Evolutionary conservation across 495 filamentous ascomycete species (phyloP).

Genomic region (Talaromyces adpressus): DNA sequence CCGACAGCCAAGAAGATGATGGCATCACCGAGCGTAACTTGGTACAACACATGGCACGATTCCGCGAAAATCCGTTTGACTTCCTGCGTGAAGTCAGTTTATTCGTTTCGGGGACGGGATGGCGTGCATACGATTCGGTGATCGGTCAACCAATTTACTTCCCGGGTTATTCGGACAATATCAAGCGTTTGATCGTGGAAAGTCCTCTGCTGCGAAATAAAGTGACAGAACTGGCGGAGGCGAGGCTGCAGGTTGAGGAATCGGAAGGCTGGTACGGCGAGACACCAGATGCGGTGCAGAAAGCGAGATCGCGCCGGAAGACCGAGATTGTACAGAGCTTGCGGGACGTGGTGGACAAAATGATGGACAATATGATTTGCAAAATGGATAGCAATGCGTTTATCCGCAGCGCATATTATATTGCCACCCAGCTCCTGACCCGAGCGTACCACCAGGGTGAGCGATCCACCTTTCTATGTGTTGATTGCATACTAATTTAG

Average conservation of each 20-base stretch:
- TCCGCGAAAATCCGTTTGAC: slow-evolving; percentile 62
- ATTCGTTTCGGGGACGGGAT: slow-evolving; percentile 84
- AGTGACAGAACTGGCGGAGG: slow-evolving; percentile 69
- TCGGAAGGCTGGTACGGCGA: slow-evolving; percentile 60
- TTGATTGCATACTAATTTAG: slow-evolving; percentile 1
- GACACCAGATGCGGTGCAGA: slow-evolving; percentile 31
- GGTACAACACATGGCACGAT: slow-evolving; percentile 75
- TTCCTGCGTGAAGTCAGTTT: slow-evolving; percentile 90
- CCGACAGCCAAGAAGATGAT: slow-evolving; percentile 30
- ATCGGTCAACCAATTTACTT: slow-evolving; percentile 94
- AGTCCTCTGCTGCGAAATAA: slow-evolving; percentile 66
- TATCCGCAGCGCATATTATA: slow-evolving; percentile 85
- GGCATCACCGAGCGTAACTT: slow-evolving; percentile 59
- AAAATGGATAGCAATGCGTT: slow-evolving; percentile 96
- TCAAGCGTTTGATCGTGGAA: slow-evolving; percentile 69
- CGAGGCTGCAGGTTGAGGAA: slow-evolving; percentile 66
- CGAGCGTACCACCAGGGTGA: slow-evolving; percentile 89
- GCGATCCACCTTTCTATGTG: slow-evolving; percentile 3
- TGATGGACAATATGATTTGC: slow-evolving; percentile 95
- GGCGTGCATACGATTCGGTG: slow-evolving; percentile 86
- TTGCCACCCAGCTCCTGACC: slow-evolving; percentile 79
- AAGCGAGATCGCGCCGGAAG: slow-evolving; percentile 48
- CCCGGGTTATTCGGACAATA: slow-evolving; percentile 81
- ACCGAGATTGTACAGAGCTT: slow-evolving; percentile 56
- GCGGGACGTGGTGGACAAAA: slow-evolving; percentile 69